Percentiles rank a stretch among this genome's conserved stretches.
Evolutionary conservation across 768 basidiomycete species (phyloP).

Genomic region (Phylloporus sp.): DNA sequence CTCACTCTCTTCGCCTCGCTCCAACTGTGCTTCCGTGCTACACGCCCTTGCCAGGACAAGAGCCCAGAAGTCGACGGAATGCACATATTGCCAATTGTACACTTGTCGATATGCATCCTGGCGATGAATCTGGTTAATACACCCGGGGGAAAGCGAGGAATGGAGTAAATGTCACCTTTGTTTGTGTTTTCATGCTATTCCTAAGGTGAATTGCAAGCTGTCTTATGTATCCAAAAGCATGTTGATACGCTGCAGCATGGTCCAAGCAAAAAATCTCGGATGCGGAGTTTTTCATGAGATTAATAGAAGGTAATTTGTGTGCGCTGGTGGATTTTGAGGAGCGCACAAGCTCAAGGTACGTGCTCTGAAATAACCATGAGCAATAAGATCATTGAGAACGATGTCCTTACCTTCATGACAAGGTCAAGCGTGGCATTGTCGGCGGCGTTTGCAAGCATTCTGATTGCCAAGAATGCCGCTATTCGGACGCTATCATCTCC

Average conservation of each 20-base stretch:
- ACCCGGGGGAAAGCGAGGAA: constrained; percentile 1
- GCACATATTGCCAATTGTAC: constrained; percentile 98
- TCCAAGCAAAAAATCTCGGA: constrained; percentile 85
- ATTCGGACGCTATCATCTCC: constrained; percentile 80
- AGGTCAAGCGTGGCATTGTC: constrained; percentile 82
- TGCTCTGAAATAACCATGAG: constrained; percentile 48
- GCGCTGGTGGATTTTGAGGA: constrained; percentile 80
- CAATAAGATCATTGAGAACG: background rate
- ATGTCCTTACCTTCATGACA: constrained; percentile 67
- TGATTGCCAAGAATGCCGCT: constrained; percentile 79
- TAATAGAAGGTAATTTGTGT: constrained; percentile 87
- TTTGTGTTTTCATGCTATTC: constrained; percentile 85
- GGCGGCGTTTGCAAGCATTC: constrained; percentile 70
- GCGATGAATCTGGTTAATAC: constrained; percentile 4
- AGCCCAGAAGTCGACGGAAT: constrained; percentile 95
- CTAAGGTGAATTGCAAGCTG: constrained; percentile 91
- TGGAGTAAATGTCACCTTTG: constrained; percentile 51
- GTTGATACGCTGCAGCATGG: constrained; percentile 77
- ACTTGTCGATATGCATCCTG: constrained; percentile 92
- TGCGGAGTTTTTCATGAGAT: constrained; percentile 96
- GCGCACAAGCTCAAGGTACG: constrained; percentile 84
- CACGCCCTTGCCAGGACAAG: constrained; percentile 83
- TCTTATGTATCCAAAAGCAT: constrained; percentile 93
- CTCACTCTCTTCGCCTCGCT: constrained; percentile 63
- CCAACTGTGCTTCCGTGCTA: constrained; percentile 50